Percentiles rank a stretch among this genome's conserved stretches.
These are phyloP conservation scores for Penicillium sp. DNA, from an alignment of 2,329 filamentous ascomycete genomes.

Conservation along the genomic window DNA sequence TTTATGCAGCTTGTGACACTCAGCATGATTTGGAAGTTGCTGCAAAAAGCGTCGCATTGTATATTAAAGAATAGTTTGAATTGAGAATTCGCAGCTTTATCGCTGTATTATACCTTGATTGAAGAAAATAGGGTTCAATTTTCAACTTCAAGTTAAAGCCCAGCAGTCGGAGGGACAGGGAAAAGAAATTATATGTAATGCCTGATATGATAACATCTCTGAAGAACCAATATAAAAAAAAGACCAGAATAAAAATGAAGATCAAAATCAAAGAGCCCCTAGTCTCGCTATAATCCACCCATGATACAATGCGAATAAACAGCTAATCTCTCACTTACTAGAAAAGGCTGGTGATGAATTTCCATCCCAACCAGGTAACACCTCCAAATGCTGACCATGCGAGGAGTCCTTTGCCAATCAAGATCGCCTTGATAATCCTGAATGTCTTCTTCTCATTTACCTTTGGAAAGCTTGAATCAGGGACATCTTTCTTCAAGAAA, in stretches of 20 bases:
- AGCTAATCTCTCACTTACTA: neutral
- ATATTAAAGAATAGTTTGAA: neutral
- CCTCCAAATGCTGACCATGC: slow-evolving; percentile 6
- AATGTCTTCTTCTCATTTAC: slow-evolving; percentile 11
- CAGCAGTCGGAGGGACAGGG: no score
- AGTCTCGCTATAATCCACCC: no score
- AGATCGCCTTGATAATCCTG: slow-evolving; percentile 2
- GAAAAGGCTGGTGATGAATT: neutral
- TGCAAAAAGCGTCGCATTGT: neutral
- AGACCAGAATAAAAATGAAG: no score
- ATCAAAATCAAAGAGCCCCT: no score
- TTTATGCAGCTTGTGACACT: slow-evolving; percentile 37
- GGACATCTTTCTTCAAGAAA: slow-evolving; percentile 5
- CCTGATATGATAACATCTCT: no score
- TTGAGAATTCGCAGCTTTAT: neutral
- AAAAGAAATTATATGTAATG: no score
- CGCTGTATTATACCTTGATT: no score
- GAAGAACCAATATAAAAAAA: no score
- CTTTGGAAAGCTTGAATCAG: neutral
- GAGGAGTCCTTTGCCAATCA: slow-evolving; percentile 9
- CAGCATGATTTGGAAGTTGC: slow-evolving; percentile 22
- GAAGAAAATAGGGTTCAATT: no score
- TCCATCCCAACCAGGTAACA: slow-evolving; percentile 1
- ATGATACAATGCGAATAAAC: neutral
- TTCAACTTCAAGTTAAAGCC: no score